Evolutionary conservation across 345 rosid species (phyloP), one percentile per base, ranked within the genome.

Genomic region (Combretum micranthum): DNA sequence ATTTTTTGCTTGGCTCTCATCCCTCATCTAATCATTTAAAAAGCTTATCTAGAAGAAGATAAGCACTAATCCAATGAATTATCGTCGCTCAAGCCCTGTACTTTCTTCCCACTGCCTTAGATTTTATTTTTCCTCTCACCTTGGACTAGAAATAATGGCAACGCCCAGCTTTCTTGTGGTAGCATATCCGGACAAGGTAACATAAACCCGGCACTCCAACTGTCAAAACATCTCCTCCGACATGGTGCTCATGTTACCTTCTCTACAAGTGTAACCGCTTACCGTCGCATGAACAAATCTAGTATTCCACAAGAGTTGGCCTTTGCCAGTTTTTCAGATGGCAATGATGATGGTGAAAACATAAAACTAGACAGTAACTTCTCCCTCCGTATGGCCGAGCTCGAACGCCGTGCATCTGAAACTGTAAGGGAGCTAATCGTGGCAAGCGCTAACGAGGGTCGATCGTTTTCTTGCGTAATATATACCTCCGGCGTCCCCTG

Each of bases 181-280:
- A 15, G 52, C 79, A 1, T 81, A n/a, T 21, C 83, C 87, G 0
- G 75, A 72, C 87, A 78, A 63, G 93, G 93, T 48, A 87, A 83
- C 72, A 64, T 86, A 15, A 86, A 83, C 64, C 93, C 89, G 0
- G 42, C 71, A 19, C 71, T 80, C 39, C 77, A 73, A n/a, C 64
- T 83, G 19, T 84, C 87, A 56, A 77, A 72, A 70, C 75, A 80
- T 18, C 74, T 83, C 25, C 46, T 75, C 20, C 63, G 67, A 55
- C 42, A 64, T 11, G 89, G 94, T 1, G 69, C 61, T 7, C 65
- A 32, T 2, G 82, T 81, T 58, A 86, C 89, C 26, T 67, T 75
- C 43, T 52, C 72, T 20, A 83, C 78, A 17, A 39, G 57, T 1
- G 2, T 75, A 61, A 62, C 64, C 13, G 80, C 74, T 32, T 52